phyloP scores from a whole-genome alignment of 768 basidiomycete species.

The Amanita thiersii region DNA sequence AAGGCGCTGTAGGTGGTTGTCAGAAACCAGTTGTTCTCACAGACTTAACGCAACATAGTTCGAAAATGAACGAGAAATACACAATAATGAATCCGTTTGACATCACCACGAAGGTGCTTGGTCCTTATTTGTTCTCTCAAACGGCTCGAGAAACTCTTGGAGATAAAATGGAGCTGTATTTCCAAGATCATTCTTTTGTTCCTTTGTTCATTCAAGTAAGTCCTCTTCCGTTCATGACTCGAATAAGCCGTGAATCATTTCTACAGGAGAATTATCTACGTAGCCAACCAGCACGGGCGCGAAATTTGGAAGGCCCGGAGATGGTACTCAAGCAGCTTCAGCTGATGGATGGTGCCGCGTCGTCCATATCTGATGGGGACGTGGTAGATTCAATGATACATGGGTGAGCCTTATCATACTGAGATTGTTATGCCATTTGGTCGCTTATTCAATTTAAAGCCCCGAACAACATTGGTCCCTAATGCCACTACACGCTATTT shows the following conservation, averaged over 20 bases:
- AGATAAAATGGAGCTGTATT: conserved; percentile 95
- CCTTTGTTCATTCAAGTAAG: conserved; percentile 90
- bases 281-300: conserved; percentile 57
- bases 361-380: conserved; percentile 92
- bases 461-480: conserved; percentile 94
- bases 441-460: conserved; percentile 29
- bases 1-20: conserved; percentile 67
- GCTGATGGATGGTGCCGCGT: conserved; percentile 82
- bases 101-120: conserved; percentile 80
- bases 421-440: background rate
- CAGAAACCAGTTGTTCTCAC: background rate
- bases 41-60: conserved; percentile 31
- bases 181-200: conserved; percentile 91
- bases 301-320: conserved; percentile 54
- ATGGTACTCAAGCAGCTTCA: conserved; percentile 64
- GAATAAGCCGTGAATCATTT: background rate
- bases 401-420: conserved; percentile 44
- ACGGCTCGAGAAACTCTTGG: conserved; percentile 75
- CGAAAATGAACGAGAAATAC: conserved; percentile 89
- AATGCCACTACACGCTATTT: conserved; percentile 89
- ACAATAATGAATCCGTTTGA: conserved; percentile 88
- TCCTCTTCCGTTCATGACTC: background rate
- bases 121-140: conserved; percentile 83
- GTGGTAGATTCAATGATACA: conserved; percentile 91
- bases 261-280: conserved; percentile 95